Conservation (phyloP, 495 filamentous ascomycete species). For the Evernia prunastri region DNA sequence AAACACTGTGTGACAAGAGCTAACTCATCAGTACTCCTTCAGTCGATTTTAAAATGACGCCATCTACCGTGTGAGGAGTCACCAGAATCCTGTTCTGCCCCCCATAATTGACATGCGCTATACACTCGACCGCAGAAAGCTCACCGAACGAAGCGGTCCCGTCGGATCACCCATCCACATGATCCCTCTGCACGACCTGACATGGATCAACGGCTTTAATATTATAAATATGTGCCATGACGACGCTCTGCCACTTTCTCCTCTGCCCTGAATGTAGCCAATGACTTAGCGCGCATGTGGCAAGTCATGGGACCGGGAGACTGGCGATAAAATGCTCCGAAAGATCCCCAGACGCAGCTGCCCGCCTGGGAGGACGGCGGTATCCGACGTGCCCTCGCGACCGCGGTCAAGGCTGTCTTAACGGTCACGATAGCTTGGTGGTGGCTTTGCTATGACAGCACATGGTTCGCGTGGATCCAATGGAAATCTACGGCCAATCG, state of each 20-base stretch:
- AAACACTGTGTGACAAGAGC: too few species aligned
- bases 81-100: background rate
- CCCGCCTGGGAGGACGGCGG: too few species aligned
- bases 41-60: background rate
- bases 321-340: background rate
- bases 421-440: background rate
- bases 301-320: background rate
- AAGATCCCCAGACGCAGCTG: background rate
- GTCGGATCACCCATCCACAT: background rate
- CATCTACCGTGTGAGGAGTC: background rate
- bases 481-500: background rate
- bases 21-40: too few species aligned
- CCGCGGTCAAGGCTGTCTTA: background rate
- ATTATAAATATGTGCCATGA: background rate
- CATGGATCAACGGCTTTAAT: background rate
- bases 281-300: background rate
- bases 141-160: background rate
- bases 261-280: background rate
- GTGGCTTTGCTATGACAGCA: background rate
- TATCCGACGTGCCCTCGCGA: background rate
- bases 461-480: background rate
- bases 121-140: background rate
- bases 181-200: background rate
- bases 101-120: background rate
- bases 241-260: background rate